Evolutionary conservation across 176 grass and related monocot species (phyloP).

Genomic region (Cenchrus americanus): DNA sequence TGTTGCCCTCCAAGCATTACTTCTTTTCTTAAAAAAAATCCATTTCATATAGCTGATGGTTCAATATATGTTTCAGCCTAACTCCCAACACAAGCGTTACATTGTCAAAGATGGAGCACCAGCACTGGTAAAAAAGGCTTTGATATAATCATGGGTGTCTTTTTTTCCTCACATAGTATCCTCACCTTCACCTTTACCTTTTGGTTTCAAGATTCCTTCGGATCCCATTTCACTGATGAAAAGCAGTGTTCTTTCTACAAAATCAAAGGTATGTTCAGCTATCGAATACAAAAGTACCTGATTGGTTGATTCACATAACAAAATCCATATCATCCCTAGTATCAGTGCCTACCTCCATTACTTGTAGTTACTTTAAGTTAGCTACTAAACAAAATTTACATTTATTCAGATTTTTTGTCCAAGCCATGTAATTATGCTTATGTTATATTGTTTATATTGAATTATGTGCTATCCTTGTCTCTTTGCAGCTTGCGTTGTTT

Average conservation of each 20-base stretch:
- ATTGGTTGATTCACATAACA: slow-evolving; percentile 16
- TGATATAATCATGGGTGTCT: slow-evolving; percentile 1
- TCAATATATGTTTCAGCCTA: slow-evolving; percentile 62
- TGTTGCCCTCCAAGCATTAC: slow-evolving; percentile 35
- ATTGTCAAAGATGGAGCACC: slow-evolving; percentile 82
- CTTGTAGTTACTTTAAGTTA: slow-evolving; percentile 32
- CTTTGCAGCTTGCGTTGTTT: slow-evolving; percentile 70
- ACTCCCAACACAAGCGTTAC: slow-evolving; percentile 90
- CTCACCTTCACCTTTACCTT: slow-evolving; percentile 31
- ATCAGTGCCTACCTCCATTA: not conserved
- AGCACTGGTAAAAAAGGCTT: slow-evolving; percentile 65
- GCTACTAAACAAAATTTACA: slow-evolving; percentile 36
- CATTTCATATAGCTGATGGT: slow-evolving; percentile 27
- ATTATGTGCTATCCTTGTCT: slow-evolving; percentile 34
- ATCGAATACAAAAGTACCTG: slow-evolving; percentile 13
- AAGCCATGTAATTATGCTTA: not conserved
- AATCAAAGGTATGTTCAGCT: slow-evolving; percentile 74
- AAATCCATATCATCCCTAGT: slow-evolving; percentile 25
- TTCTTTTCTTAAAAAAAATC: slow-evolving; percentile 2
- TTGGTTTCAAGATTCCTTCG: slow-evolving; percentile 69
- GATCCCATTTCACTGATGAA: slow-evolving; percentile 76
- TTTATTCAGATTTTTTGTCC: slow-evolving; percentile 9
- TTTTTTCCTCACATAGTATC: slow-evolving; percentile 1
- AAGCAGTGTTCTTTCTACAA: slow-evolving; percentile 80
- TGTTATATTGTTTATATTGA: not conserved